Evolutionary conservation across 2,329 filamentous ascomycete genomes (phyloP).

Genomic region (Sarocladium brachiariae): DNA sequence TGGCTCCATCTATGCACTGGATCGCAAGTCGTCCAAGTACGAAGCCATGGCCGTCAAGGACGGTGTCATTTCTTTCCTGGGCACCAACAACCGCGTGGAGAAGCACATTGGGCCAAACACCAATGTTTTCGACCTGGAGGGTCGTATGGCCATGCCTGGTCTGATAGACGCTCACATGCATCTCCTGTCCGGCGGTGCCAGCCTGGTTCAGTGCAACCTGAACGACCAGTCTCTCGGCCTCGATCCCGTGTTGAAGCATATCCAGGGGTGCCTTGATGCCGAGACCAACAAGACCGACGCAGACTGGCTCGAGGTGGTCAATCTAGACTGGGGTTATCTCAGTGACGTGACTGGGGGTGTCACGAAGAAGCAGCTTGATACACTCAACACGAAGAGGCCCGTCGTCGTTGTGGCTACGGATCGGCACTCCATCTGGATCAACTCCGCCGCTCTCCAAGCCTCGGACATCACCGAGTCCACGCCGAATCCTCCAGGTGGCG

Average conservation of each 20-base stretch:
- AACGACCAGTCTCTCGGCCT: conserved; percentile 20
- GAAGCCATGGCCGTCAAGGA: conserved; percentile 17
- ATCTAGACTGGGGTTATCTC: conserved; percentile 10
- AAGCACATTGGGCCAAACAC: conserved; percentile 19
- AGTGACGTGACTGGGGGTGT: conserved; percentile 3
- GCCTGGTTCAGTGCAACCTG: conserved; percentile 20
- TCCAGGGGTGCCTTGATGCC: conserved; percentile 18
- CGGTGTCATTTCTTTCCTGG: conserved; percentile 18
- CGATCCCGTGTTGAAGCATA: conserved; percentile 14
- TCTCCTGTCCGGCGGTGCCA: conserved; percentile 17
- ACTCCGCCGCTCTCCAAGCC: conserved; percentile 18
- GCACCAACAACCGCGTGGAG: conserved; percentile 14
- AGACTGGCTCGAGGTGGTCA: conserved; percentile 21
- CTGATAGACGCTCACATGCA: conserved; percentile 23
- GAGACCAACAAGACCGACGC: conserved; percentile 16
- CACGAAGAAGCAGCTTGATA: conserved; percentile 8
- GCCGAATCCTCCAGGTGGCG: conserved; percentile 16
- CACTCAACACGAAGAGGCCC: conserved; percentile 8
- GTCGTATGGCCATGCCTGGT: conserved; percentile 23
- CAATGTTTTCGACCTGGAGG: conserved; percentile 19
- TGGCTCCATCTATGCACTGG: conserved; percentile 21
- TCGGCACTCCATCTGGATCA: conserved; percentile 11
- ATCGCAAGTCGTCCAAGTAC: conserved; percentile 11
- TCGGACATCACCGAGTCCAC: conserved; percentile 18
- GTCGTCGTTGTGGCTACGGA: conserved; percentile 4